Percentiles rank a stretch among this genome's conserved stretches.
Conservation (phyloP, 2,329 filamentous ascomycete genomes). For the Alternaria gaisen region DNA sequence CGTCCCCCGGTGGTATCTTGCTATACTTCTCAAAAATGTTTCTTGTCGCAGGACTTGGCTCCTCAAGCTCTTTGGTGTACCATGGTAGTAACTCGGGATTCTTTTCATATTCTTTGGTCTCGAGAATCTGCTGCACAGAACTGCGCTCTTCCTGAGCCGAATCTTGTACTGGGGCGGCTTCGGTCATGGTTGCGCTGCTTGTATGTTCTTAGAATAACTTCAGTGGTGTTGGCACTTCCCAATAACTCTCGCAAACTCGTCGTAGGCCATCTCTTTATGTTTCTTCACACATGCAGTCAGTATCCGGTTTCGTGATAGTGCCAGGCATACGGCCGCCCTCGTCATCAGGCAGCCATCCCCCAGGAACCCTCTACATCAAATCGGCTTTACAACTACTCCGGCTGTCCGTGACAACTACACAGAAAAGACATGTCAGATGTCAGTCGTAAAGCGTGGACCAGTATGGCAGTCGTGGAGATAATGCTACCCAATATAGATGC, state of each 20-base stretch:
- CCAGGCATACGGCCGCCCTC: conserved; percentile 12
- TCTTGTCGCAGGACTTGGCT: conserved; percentile 40
- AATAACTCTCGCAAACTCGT: not conserved
- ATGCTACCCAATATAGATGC: conserved; percentile 4
- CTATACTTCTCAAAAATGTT: conserved; percentile 53
- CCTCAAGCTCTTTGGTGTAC: conserved; percentile 42
- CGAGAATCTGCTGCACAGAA: conserved; percentile 23
- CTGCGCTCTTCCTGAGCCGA: conserved; percentile 14
- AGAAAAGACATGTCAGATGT: not conserved
- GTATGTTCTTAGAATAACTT: not conserved
- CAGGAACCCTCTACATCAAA: conserved; percentile 17
- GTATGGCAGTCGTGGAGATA: not conserved
- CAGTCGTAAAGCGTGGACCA: not conserved
- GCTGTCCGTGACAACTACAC: not conserved
- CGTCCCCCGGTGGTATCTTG: conserved; percentile 45
- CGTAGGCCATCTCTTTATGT: conserved; percentile 3
- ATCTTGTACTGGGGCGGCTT: conserved; percentile 5
- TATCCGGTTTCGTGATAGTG: conserved; percentile 2
- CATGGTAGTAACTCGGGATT: conserved; percentile 39
- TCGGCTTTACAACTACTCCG: conserved; percentile 1
- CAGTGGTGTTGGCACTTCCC: not conserved
- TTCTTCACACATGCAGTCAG: conserved; percentile 1
- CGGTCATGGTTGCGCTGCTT: conserved; percentile 20
- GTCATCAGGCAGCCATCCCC: conserved; percentile 7
- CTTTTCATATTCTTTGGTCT: conserved; percentile 29